Evolutionary conservation across 1,139 yeast species (phyloP), one percentile per base, ranked within the genome.

Genomic region (Blastobotrys persicus): DNA sequence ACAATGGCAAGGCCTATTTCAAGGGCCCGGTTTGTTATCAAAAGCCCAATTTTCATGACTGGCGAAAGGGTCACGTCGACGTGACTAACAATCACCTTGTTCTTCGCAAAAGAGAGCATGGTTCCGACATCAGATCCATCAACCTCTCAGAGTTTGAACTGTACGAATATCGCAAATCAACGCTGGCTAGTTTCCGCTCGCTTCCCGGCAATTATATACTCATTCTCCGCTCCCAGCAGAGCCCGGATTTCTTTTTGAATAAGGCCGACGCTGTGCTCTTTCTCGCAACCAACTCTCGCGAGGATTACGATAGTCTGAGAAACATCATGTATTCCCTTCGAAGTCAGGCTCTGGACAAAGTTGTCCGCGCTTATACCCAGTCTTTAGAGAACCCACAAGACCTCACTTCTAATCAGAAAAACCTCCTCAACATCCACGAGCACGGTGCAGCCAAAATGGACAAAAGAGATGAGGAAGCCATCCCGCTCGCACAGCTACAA

Each of bases 271-370:
- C 62, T 31, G 42, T 60, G 14, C 57, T 62, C 26, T 59, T 55
- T 37, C 42, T 66, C 14, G 55, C 65, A 18, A 56, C 66, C 2
- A 62, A 59, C 47, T 55, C 60, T 44, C 58, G 55, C 13, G 50
- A 56, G 41, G 62, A 59, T 41, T 62, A 57, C 49, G 60, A 60
- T 32, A 45, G 52, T 39, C 52, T 66, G 41, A 53, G 67, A 31
- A 66, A 65, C 44, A 61, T 65, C 17, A 47, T 64, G 14, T 64
- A 53, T 51, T 59, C 69, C 6, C 52, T 65, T 16, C 56, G 69
- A 26, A 49, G 62, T 17, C 56, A 53, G 38, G 48, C 54, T 1
- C 51, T 49, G 17, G 60, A 53, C 44, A 54, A 49, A 33, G 28
- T 37, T 28, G 19, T 39, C 28, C 31, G 11, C 19, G 42, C 37